Evolutionary conservation across 2,329 filamentous ascomycete species (phyloP), one percentile per base, ranked within the genome.

Genomic region (Neopestalotiopsis sp.): DNA sequence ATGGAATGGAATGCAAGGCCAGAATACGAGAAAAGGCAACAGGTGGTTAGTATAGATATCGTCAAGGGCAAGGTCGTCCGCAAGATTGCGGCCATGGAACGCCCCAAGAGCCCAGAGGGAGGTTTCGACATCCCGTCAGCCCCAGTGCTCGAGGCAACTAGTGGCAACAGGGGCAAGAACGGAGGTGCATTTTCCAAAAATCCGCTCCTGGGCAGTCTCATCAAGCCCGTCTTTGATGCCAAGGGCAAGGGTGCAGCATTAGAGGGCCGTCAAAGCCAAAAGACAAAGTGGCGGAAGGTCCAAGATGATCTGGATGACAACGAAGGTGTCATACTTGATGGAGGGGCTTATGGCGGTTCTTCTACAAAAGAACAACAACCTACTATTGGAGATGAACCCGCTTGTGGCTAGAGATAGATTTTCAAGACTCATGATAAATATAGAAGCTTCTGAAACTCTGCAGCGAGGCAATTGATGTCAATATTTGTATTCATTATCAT

Each of bases 11-110:
- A 92, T 73, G 91, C 92, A 4, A 85, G 88, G 65, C 94, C 94
- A 0, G 95, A 97, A 71, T 97, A 94, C 80, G 95, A 98, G 83
- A 97, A 95, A 86, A 88, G 93, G 69, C 89, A 88, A 74, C 91
- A 96, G 70, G 92, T 98, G 1, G 88, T 97, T 72, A 95, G 92
- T 76, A 92, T 97, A 70, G 94, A 97, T 77, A 82, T 97, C 0
- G 90, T 91, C 9, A 91, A 91, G 0, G 91, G 92, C 20, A 94
- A 91, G 74, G 89, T 97, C 2, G 90, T 96, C 4, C 89, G 88
- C 69, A 89, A 89, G 73, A 93, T 93, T 87, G 88, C 87, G 17
- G 86, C 90, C 4, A 79, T 88, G 24, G 90, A 92, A 71, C 83
- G 86, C 61, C 88, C 87, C 4, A 81, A 81, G 3, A 88, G 84